Evolutionary conservation across 2,329 filamentous ascomycete species (phyloP).

Genomic region (Beauveria brongniartii): DNA sequence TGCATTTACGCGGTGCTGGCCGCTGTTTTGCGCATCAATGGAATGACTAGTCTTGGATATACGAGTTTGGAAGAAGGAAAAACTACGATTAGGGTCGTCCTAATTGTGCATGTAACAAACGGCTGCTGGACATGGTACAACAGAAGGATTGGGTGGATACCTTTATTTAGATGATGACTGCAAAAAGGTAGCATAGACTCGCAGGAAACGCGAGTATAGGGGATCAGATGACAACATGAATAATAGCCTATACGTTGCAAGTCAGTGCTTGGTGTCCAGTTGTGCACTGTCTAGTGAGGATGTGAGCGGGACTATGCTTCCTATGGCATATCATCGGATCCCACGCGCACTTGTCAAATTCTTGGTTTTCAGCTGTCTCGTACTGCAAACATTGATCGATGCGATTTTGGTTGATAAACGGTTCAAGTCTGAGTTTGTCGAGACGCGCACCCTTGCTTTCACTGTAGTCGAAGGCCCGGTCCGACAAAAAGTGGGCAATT

Average conservation of each 20-base stretch:
- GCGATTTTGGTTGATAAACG: neutral
- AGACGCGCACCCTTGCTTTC: neutral
- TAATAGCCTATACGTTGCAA: neutral
- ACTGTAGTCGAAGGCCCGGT: neutral
- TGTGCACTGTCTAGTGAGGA: too few relatives aligned
- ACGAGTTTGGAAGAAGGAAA: neutral
- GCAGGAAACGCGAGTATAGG: slow-evolving; percentile 11
- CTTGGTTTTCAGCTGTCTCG: neutral
- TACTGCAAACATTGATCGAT: neutral
- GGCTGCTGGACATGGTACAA: neutral
- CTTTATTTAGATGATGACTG: slow-evolving; percentile 5
- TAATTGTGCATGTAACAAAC: neutral
- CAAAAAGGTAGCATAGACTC: slow-evolving; percentile 12
- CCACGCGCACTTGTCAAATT: neutral
- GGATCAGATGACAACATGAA: slow-evolving; percentile 3
- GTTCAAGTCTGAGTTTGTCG: neutral
- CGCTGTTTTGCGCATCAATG: neutral
- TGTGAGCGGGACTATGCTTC: too few relatives aligned
- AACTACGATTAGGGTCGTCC: neutral
- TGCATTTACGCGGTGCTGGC: neutral
- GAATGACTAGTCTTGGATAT: slow-evolving; percentile 7
- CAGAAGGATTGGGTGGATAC: neutral
- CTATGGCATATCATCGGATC: neutral
- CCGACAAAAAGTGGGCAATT: slow-evolving; percentile 6
- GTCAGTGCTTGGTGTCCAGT: neutral